A percentile compares a stretch with the other conserved stretches of the same genome.
phyloP scores from a whole-genome alignment of 2,329 filamentous ascomycete genomes.

The Fusarium zealandicum region DNA sequence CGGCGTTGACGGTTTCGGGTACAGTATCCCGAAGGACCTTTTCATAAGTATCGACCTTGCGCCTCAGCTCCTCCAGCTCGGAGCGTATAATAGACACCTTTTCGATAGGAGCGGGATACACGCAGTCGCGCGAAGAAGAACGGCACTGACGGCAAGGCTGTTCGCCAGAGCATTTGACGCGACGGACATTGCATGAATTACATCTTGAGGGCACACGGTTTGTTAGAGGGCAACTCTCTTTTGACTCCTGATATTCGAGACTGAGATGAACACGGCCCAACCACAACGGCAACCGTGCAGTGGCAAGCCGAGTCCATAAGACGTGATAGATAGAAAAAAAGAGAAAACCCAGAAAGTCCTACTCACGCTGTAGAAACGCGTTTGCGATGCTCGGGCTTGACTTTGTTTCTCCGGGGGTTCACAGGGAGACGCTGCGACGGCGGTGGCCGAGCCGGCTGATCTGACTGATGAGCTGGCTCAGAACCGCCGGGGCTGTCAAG shows the following conservation, averaged over 20 bases:
- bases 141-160: slow-evolving; percentile 57
- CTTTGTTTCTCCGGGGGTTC: slow-evolving; percentile 58
- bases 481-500: slow-evolving; percentile 14
- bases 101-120: slow-evolving; percentile 55
- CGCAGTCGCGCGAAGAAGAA: slow-evolving; percentile 53
- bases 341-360: slow-evolving; percentile 1
- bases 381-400: slow-evolving; percentile 55
- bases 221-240: slow-evolving; percentile 20
- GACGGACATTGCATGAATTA: slow-evolving; percentile 60
- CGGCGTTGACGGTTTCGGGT: slow-evolving; percentile 34
- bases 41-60: slow-evolving; percentile 51
- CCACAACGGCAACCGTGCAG: background rate
- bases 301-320: background rate
- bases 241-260: background rate
- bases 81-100: slow-evolving; percentile 52
- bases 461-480: background rate
- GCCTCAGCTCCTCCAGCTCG: slow-evolving; percentile 52
- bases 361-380: slow-evolving; percentile 59
- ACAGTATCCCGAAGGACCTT: slow-evolving; percentile 48
- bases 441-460: slow-evolving; percentile 22
- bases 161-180: slow-evolving; percentile 60
- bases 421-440: slow-evolving; percentile 54
- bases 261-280: background rate
- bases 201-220: slow-evolving; percentile 47
- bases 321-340: slow-evolving; percentile 2